Base-by-base conservation (phyloP, 768 basidiomycete species). In the Lentinula guzmanii region DNA sequence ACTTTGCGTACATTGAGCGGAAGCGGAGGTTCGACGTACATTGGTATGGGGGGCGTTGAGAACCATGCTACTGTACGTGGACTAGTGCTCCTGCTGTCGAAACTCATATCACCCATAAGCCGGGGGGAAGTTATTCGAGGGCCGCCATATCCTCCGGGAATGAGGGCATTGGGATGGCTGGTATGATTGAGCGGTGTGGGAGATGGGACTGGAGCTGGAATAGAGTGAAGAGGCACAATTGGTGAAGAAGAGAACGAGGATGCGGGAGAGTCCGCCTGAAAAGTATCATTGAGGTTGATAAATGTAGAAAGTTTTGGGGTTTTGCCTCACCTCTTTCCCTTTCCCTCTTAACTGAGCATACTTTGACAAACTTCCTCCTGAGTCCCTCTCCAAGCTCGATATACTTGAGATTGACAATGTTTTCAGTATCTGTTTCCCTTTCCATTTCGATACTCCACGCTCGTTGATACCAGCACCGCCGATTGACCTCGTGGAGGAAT, bases 221-320 rank as follows among this genome's bases (percentile, higher is more conserved):
- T n/a, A 50, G 41, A 16, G 1, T 16, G 43, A 48, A 45, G 46
- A 21, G 58, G 35, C 18, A 51, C 33, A 4, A 46, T 16, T 15
- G 58, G 58, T 13, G 58, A 59, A 1, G 58, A 10, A 41, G 48
- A 59, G 46, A 59, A 59, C 33, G 58, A 59, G 8, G 58, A 48
- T 39, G 58, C 58, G 10, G 58, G 58, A 50, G 48, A 51, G 2
- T 59, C 48, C 21, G 58, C 41, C 33, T 28, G 45, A 15, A 37
- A 18, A 21, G 46, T 13, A 16, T 33, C 18, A 39, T n/a, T 9
- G 11, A 21, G 5, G 33, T 59, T 50, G 46, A n/a, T 9, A 45
- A 50, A 18, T 37, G 58, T 33, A 18, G 31, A 50, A 9, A 50
- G 8, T 50, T 1, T 13, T 50, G 2, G n/a, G 45, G 18, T n/a